A percentile compares a stretch with the other conserved stretches of the same genome.
Evolutionary conservation across 2,329 filamentous ascomycete genomes (phyloP).

Genomic region (Hymenoscyphus linearis): DNA sequence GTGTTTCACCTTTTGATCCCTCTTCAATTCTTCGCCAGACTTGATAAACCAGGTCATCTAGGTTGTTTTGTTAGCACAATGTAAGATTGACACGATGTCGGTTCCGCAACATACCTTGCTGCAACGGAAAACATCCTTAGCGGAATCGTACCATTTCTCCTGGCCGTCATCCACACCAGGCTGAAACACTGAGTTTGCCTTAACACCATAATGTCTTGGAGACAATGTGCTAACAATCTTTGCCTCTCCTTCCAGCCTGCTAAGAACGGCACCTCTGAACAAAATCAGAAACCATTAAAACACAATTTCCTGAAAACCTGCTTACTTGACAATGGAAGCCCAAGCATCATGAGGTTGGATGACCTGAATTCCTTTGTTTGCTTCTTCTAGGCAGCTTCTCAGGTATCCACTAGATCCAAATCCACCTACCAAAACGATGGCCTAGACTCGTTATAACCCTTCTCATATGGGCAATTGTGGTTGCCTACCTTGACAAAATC

Average conservation of each 20-base stretch:
- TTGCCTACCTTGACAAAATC: background rate
- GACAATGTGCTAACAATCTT: conserved; percentile 15
- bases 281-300: conserved; percentile 15
- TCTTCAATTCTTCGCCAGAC: conserved; percentile 16
- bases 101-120: conserved; percentile 10
- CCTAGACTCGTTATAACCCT: conserved; percentile 6
- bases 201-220: conserved; percentile 22
- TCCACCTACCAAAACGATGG: conserved; percentile 25
- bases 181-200: background rate
- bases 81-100: conserved; percentile 1
- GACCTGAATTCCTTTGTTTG: conserved; percentile 29
- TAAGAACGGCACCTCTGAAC: conserved; percentile 24
- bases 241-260: conserved; percentile 14
- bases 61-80: background rate
- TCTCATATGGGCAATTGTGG: background rate
- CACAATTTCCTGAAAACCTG: conserved; percentile 9
- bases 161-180: conserved; percentile 8
- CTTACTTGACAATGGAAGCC: conserved; percentile 1
- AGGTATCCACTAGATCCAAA: conserved; percentile 23
- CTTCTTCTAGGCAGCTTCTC: conserved; percentile 36
- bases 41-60: conserved; percentile 19
- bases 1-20: conserved; percentile 13
- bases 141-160: conserved; percentile 1
- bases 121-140: background rate
- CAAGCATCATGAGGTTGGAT: conserved; percentile 17